Evolutionary conservation across 306 rosid genomes (phyloP), one percentile per base, ranked within the genome.

Genomic region (Cucurbita maxima): DNA sequence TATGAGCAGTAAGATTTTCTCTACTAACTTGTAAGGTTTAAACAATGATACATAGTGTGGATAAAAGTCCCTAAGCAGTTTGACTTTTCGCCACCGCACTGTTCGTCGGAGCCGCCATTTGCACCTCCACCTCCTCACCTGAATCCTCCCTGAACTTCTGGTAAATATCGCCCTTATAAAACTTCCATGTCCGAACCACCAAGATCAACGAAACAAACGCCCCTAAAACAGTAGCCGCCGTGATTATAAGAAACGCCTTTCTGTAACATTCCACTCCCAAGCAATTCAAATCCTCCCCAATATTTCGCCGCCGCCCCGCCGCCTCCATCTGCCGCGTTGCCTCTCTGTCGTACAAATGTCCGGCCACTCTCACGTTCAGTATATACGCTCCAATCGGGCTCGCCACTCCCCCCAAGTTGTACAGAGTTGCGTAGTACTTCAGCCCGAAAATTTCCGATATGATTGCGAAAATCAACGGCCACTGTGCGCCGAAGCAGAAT

Each of bases 401-500:
- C 16, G 86, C 96, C 12, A 81, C 81, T 0, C 82, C 57, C 12
- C 96, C 90, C 10, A 87, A 61, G 73, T 75, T 80, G 82, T 71
- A 81, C 44, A 89, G 60, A 1, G 92, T 89, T 6, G 96, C 84
- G 77, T 86, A 89, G 63, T 89, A 84, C 43, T 89, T 89, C 55
- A 87, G 86, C 73, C 96, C 96, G 20, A 89, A 89, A 4, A 89
- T 36, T 10, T 89, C 96, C 4, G 96, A 89, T 19, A 87, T 87
- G 58, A 89, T 87, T 3, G 96, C 90, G 51, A 75, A 89, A 18
- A 89, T 58, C 60, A 89, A 81, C 0, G 92, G 90, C 92, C 88
- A 86, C 4, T 84, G 82, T 0, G 92, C 92, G 0, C 96, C 96
- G 43, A 85, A 89, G 79, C 89, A 82, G 53, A 85, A 89, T 2